Evolutionary conservation across 352 stramenopile genomes (phyloP), one percentile per base, ranked within the genome.

Genomic region (Poterioochromonas sp.): DNA sequence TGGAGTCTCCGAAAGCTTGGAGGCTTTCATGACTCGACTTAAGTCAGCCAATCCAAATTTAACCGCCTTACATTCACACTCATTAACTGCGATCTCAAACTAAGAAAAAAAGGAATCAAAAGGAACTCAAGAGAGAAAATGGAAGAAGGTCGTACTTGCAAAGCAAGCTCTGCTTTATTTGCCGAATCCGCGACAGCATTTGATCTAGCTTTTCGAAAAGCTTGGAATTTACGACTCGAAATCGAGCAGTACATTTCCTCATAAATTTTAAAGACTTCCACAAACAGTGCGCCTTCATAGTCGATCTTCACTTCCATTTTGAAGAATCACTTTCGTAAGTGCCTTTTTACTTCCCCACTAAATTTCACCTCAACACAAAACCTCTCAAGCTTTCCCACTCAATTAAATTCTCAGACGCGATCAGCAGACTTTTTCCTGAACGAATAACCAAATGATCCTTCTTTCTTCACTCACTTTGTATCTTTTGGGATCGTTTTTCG

Each of bases 31-130:
- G 11, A 76, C 11, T 40, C 39, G 12, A 2, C 12, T 8, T 34
- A 76, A 35, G 8, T 76, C 69, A 43, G 69, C 69, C 8, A 76
- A 29, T 8, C 37, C 34, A 39, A 64, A 65, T 29, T 76, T 76
- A 26, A 76, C 39, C 8, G 22, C 29, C 69, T 63, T 76, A 18
- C 40, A 62, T 41, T 76, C 69, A 76, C 43, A 76, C n/a, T 65
- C 69, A 8, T 43, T n/a, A 34, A 34, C 8, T 22, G 5, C 1
- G 3, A 76, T 43, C 8, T 76, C 69, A 63, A 76, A 74, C 65
- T 54, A 54, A 35, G 1, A 51, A 5, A 58, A 20, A 18, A 39
- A 58, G 12, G 12, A 58, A 40, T 35, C 18, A 32, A 26, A 40
- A 47, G 34, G 29, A n/a, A 32, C 12, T 34, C 29, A 26, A 64